phyloP scores from a whole-genome alignment of 2,329 filamentous ascomycete genomes.

The Ceratocystis papillata region DNA sequence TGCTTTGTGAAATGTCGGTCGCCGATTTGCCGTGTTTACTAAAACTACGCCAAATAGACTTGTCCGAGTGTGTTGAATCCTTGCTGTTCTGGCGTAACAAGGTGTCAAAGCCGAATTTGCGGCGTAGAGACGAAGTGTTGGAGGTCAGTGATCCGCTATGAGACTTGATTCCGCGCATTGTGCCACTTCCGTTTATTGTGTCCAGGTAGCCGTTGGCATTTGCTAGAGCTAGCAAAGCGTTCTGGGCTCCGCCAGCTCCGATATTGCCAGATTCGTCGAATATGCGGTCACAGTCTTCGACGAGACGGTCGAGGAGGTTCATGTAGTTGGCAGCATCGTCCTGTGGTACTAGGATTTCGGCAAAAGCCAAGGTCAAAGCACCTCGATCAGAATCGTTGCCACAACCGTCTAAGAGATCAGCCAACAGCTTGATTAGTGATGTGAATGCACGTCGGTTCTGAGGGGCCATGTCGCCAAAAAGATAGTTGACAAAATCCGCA shows the following conservation, averaged over 20 bases:
- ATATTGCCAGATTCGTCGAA: conserved; percentile 50
- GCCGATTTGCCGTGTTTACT: conserved; percentile 48
- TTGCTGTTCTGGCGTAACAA: conserved; percentile 72
- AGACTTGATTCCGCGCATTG: conserved; percentile 47
- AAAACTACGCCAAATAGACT: conserved; percentile 72
- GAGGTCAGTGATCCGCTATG: conserved; percentile 68
- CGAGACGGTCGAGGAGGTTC: conserved; percentile 74
- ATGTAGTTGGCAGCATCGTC: conserved; percentile 67
- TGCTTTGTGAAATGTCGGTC: conserved; percentile 24
- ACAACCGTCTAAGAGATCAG: conserved; percentile 78
- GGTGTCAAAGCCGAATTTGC: conserved; percentile 70
- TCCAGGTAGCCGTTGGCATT: conserved; percentile 41
- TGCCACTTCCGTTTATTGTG: conserved; percentile 38
- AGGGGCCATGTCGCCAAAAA: conserved; percentile 56
- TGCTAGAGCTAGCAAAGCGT: conserved; percentile 26
- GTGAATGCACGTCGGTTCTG: conserved; percentile 69
- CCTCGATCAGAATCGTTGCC: conserved; percentile 85
- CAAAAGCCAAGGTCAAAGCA: conserved; percentile 76
- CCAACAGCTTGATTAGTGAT: conserved; percentile 71
- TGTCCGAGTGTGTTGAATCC: conserved; percentile 25
- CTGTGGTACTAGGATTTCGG: conserved; percentile 61
- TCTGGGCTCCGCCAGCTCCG: conserved; percentile 23
- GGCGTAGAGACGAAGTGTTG: conserved; percentile 73
- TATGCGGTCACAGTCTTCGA: conserved; percentile 81
- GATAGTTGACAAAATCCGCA: conserved; percentile 54